Percentiles rank a stretch among this genome's conserved stretches.
These are phyloP conservation scores for Heterobasidion irregulare DNA, from an alignment of 1,284 basidiomycete species.

Conservation along the genomic window DNA sequence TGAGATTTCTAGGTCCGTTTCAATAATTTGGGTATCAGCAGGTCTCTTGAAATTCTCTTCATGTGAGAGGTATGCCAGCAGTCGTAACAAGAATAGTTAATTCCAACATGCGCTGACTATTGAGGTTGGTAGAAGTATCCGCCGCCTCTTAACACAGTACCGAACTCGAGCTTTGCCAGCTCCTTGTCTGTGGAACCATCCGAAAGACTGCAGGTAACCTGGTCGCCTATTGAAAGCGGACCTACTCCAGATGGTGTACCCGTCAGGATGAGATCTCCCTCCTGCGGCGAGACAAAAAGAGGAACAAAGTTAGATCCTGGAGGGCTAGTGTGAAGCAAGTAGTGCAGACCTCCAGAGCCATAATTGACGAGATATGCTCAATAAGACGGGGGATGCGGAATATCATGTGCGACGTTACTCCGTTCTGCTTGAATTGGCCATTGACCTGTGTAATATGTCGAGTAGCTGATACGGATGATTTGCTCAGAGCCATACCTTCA, in stretches of 20 bases:
- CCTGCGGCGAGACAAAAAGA: conserved; percentile 35
- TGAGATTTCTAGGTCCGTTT: no score
- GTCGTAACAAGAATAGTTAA: no score
- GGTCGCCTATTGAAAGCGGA: conserved; percentile 69
- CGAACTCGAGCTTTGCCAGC: conserved; percentile 59
- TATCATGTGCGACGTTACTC: conserved; percentile 87
- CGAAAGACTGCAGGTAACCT: conserved; percentile 37
- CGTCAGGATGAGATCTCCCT: conserved; percentile 83
- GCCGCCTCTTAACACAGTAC: conserved; percentile 57
- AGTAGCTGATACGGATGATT: no score
- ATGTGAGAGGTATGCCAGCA: no score
- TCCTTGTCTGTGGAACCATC: conserved; percentile 48
- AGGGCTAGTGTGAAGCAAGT: neutral
- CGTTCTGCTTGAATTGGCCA: conserved; percentile 76
- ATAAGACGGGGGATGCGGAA: conserved; percentile 89
- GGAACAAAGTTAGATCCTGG: conserved; percentile 1
- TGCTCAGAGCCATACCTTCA: conserved; percentile 41
- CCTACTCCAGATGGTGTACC: conserved; percentile 92
- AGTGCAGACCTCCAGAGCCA: conserved; percentile 81
- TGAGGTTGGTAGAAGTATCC: conserved; percentile 52
- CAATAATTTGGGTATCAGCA: no score
- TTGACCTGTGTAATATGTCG: conserved; percentile 53
- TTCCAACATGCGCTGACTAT: neutral
- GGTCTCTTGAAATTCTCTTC: no score
- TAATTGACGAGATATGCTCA: conserved; percentile 89